These are phyloP conservation scores for Hsuehochloa calcarea DNA, from an alignment of 176 grass and related monocot species.

Conservation along the genomic window DNA sequence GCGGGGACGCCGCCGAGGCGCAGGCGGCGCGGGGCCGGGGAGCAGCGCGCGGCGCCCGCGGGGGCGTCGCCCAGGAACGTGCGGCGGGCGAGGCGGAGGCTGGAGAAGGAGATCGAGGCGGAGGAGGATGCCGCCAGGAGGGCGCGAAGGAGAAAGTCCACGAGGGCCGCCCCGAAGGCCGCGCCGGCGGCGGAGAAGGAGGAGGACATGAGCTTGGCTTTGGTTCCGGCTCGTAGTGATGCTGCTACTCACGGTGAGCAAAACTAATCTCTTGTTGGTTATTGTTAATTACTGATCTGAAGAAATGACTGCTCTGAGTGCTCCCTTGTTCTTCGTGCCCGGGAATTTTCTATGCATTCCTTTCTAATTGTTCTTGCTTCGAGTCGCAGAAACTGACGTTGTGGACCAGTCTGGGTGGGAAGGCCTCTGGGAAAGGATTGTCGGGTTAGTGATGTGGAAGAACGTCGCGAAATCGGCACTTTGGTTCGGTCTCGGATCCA, in stretches of 20 bases:
- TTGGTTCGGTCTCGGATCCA: constrained; percentile 80
- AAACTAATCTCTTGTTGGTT: neutral
- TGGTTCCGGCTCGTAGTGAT: constrained; percentile 31
- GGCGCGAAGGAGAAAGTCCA: constrained; percentile 53
- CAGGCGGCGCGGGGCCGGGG: constrained; percentile 16
- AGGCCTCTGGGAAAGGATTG: constrained; percentile 46
- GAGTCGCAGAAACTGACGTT: neutral
- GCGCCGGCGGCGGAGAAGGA: constrained; percentile 4
- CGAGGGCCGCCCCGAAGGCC: neutral
- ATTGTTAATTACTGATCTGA: neutral
- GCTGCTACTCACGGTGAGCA: constrained; percentile 33
- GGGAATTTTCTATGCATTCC: neutral
- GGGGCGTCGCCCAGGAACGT: constrained; percentile 61
- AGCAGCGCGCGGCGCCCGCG: constrained; percentile 18
- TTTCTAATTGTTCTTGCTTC: neutral
- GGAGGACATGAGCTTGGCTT: constrained; percentile 39
- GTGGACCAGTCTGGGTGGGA: constrained; percentile 27
- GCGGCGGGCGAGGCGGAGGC: constrained; percentile 57
- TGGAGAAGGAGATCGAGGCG: constrained; percentile 68
- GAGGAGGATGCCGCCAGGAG: constrained; percentile 50
- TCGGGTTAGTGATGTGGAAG: constrained; percentile 84
- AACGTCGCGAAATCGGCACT: constrained; percentile 76
- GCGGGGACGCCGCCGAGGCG: constrained; percentile 35
- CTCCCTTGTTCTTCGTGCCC: neutral
- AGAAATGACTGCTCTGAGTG: neutral